A percentile compares a stretch with the other conserved stretches of the same genome.
These are phyloP conservation scores for Camptophora hylomeconis DNA, from an alignment of 2,329 filamentous ascomycete species.

Conservation along the genomic window DNA sequence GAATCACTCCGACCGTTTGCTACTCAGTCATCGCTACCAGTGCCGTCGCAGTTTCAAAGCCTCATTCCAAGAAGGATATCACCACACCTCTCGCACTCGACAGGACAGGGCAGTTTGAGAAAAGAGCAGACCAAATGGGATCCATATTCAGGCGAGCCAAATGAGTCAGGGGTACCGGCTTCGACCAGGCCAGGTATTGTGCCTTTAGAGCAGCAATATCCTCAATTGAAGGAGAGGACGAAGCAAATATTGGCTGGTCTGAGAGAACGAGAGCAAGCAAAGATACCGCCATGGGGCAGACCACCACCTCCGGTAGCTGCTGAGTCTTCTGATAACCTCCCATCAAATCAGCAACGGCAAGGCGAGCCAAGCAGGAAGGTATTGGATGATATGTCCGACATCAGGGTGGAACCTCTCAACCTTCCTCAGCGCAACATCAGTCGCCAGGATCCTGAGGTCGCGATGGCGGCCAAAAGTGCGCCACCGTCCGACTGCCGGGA, in stretches of 20 bases:
- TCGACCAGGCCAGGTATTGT: slow-evolving; percentile 16
- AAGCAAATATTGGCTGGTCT: slow-evolving; percentile 20
- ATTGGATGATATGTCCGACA: too few relatives aligned
- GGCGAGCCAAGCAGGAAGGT: slow-evolving; percentile 59
- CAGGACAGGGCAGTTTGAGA: slow-evolving; percentile 7
- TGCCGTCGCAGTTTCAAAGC: slow-evolving; percentile 8
- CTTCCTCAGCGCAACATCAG: slow-evolving; percentile 17
- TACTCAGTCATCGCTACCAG: slow-evolving; percentile 10
- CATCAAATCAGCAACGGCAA: slow-evolving; percentile 46
- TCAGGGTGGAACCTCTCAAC: slow-evolving; percentile 19
- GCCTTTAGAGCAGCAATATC: slow-evolving; percentile 20
- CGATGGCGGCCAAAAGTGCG: slow-evolving; percentile 1
- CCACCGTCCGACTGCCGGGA: slow-evolving; percentile 18
- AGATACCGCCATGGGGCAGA: slow-evolving; percentile 21
- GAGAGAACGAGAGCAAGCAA: slow-evolving; percentile 22
- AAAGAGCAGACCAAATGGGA: slow-evolving; percentile 44
- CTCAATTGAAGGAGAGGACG: slow-evolving; percentile 24
- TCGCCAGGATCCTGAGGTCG: slow-evolving; percentile 1
- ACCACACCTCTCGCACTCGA: slow-evolving; percentile 9
- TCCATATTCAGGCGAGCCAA: slow-evolving; percentile 52
- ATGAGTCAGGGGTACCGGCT: slow-evolving; percentile 35
- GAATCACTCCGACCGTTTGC: slow-evolving; percentile 20
- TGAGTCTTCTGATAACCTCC: slow-evolving; percentile 35
- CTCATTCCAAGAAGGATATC: slow-evolving; percentile 16
- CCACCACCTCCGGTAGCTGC: slow-evolving; percentile 21